Conservation (phyloP, 2,329 filamentous ascomycete genomes). For the Penicillium digitatum region DNA sequence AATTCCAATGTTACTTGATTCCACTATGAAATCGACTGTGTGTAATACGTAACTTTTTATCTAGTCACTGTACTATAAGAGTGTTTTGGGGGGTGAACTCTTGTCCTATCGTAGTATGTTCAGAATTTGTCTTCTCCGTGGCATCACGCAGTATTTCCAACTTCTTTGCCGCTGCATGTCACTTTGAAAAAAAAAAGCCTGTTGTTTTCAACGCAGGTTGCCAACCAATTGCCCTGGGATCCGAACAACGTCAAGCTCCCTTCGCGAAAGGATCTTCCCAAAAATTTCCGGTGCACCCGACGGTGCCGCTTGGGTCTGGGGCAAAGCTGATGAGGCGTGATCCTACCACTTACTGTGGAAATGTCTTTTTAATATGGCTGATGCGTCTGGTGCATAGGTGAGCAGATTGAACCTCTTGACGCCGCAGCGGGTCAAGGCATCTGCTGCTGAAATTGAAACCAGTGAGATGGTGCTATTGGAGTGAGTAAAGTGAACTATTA, state of each 20-base stretch:
- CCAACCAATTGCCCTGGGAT: conserved; percentile 49
- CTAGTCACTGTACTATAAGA: neutral
- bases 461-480: conserved; percentile 56
- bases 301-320: conserved; percentile 60
- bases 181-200: conserved; percentile 10
- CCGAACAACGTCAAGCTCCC: conserved; percentile 53
- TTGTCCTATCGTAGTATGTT: neutral
- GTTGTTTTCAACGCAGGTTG: conserved; percentile 17
- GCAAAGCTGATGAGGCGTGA: conserved; percentile 51
- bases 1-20: neutral
- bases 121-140: neutral
- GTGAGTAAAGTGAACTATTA: conserved; percentile 29
- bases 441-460: conserved; percentile 51
- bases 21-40: neutral
- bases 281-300: conserved; percentile 50
- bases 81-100: neutral
- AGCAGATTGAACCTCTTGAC: conserved; percentile 55
- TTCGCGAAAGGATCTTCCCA: conserved; percentile 52
- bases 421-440: conserved; percentile 51
- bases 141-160: conserved; percentile 1
- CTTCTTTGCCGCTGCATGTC: conserved; percentile 9
- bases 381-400: conserved; percentile 15
- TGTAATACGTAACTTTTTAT: neutral
- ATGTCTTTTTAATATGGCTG: neutral
- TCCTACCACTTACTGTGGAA: neutral